Base-by-base conservation (phyloP, 2,329 filamentous ascomycete genomes). In the Sclerotinia subarctica region DNA sequence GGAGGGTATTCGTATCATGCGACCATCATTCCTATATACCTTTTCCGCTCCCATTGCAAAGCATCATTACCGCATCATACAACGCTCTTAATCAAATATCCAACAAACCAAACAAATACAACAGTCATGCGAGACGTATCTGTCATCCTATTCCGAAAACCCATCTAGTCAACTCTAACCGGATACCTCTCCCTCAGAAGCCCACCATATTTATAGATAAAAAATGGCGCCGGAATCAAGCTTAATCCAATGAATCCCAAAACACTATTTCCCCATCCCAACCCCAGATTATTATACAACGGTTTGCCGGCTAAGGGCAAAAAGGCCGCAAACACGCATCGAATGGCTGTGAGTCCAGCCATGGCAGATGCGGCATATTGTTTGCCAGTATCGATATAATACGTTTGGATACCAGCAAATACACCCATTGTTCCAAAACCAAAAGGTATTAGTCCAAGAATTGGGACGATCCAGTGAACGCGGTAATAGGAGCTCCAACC, bases 221-320 rank as follows among this genome's bases (percentile, higher is more conserved):
- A 47, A 13, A 46, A 44, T 8, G 66, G 66, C 46, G 44, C 42
- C 3, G 66, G 66, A 44, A 68, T 64, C 4, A 68, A 57, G 15
- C 11, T 24, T 44, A 68, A 6, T 24, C n/a, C 68, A 35, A 69
- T 62, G 19, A 69, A 69, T 51, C 64, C 68, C 49, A 69, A 21
- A 10, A 69, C 32, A 11, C 51, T 58, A 24, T 67, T 69, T 19
- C 68, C 68, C 68, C 68, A 69, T 3, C 64, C 68, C 38, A 69
- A 13, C 1, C 68, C 68, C 17, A 69, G 24, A 29, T 35, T 17
- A 24, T 44, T 21, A 46, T 66, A 69, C 29, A 69, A 24, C 2
- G 46, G 38, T 19, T 24, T 42, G 7, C 86, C 87, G 5, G 86
- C 86, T 1, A 85, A 77, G 13, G 84, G 83, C 68, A 85, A 80